Base-by-base conservation (phyloP, 2,329 filamentous ascomycete genomes). In the Metarhizium guizhouense region DNA sequence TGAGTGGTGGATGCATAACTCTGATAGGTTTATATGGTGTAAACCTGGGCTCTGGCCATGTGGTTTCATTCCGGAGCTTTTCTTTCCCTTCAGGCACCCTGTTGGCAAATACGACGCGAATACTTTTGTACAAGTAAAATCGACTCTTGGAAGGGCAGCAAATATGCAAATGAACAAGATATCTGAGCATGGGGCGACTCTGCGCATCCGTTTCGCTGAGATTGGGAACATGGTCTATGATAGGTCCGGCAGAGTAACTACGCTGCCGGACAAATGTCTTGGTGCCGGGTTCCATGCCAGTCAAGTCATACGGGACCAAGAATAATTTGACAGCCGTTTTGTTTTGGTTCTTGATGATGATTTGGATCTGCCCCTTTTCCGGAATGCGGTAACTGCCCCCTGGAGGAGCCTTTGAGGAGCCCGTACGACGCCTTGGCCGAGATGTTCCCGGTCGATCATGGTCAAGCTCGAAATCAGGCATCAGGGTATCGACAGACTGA, bases 321-420 rank as follows among this genome's bases (percentile, higher is more conserved):
- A 97, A 97, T 0, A 99, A 77, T 70, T 99, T 97, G 54, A 97
- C 93, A 1, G 94, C 94, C 3, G 94, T 97, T 68, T 97, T 97
- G 74, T 97, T 96, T 16, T 92, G 93, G 64, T 97, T 99, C 69
- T 97, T 97, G 68, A 99, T 90, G 59, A 99, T 87, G 60, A 99
- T 95, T 65, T 99, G 94, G 14, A 99, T 77, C 70, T 97, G 94
- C 0, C 94, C 94, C 69, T 92, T 88, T 65, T 94, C 86, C 0
- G 94, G 94, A 54, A 99, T 96, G 47, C 94, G 86, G 69, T 97
- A 99, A 65, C 88, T 90, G 40, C 94, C 93, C 7, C 91, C 90
- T 0, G 90, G 88, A 0, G 91, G 89, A 16, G 86, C 83, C 53
- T 70, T 75, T 14, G 69, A 67, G 0, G 70, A 69, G 34, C 76